Conservation (phyloP, 1,284 basidiomycete species). For the Tetrapyrgos nigripes region DNA sequence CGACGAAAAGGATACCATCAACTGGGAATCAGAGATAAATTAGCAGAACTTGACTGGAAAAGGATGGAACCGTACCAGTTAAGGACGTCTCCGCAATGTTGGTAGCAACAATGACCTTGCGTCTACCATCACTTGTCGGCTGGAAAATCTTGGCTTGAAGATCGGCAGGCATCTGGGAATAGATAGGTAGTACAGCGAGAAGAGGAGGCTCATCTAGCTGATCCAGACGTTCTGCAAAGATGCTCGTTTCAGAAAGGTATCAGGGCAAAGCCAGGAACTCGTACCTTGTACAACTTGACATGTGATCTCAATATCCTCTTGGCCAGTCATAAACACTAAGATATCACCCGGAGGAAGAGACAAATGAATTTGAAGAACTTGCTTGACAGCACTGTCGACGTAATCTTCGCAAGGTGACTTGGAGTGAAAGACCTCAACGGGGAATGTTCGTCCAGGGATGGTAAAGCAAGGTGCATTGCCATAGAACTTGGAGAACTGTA, state of each 20-base stretch:
- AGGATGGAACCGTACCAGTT: slow-evolving; percentile 63
- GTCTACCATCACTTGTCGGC: slow-evolving; percentile 90
- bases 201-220: slow-evolving; percentile 92
- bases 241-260: slow-evolving; percentile 15
- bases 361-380: slow-evolving; percentile 95
- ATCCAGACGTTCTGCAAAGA: slow-evolving; percentile 77
- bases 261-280: slow-evolving; percentile 22
- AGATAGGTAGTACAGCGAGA: slow-evolving; percentile 92
- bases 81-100: slow-evolving; percentile 99
- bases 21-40: slow-evolving; percentile 53
- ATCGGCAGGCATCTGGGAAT: slow-evolving; percentile 99
- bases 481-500: slow-evolving; percentile 92
- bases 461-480: slow-evolving; percentile 96
- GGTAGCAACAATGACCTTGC: slow-evolving; percentile 98
- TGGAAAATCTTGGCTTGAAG: slow-evolving; percentile 98
- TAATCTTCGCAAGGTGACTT: slow-evolving; percentile 99
- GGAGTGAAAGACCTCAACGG: slow-evolving; percentile 94
- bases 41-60: slow-evolving; percentile 11
- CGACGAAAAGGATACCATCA: slow-evolving; percentile 97
- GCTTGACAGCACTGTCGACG: slow-evolving; percentile 97
- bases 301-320: slow-evolving; percentile 98
- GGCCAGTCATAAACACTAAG: slow-evolving; percentile 99
- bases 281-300: slow-evolving; percentile 89
- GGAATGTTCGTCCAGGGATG: slow-evolving; percentile 98
- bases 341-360: slow-evolving; percentile 96